A percentile compares a stretch with the other conserved stretches of the same genome.
These are phyloP conservation scores for Auriscalpium vulgare DNA, from an alignment of 768 basidiomycete species.

Conservation along the genomic window DNA sequence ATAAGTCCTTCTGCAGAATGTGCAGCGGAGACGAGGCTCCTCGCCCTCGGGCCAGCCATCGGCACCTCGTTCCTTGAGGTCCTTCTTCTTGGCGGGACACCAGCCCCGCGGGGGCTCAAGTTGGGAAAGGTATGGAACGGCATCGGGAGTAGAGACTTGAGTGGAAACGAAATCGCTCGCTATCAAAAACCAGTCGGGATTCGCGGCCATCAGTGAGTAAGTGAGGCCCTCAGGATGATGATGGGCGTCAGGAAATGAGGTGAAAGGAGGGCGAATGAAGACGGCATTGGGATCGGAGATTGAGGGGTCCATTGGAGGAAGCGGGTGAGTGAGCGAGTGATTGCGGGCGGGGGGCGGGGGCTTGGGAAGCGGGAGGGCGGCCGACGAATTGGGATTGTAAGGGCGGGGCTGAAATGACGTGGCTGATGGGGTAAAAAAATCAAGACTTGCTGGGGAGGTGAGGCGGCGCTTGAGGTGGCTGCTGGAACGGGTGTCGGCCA, in stretches of 20 bases:
- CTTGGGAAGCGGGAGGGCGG: slow-evolving; percentile 8
- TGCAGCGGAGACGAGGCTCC: slow-evolving; percentile 73
- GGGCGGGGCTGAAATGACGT: slow-evolving; percentile 60
- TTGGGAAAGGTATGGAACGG: slow-evolving; percentile 65
- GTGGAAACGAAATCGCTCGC: slow-evolving; percentile 52
- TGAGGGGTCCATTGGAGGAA: slow-evolving; percentile 43
- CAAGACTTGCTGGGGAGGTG: slow-evolving; percentile 36
- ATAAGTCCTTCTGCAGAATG: slow-evolving; percentile 77
- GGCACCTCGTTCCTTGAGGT: slow-evolving; percentile 56
- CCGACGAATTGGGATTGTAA: slow-evolving; percentile 36
- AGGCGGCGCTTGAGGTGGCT: slow-evolving; percentile 38
- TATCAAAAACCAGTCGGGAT: slow-evolving; percentile 76
- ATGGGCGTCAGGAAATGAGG: slow-evolving; percentile 53
- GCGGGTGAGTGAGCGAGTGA: slow-evolving; percentile 14
- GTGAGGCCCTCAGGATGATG: slow-evolving; percentile 58
- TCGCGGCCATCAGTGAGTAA: slow-evolving; percentile 64
- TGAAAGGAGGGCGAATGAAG: slow-evolving; percentile 73
- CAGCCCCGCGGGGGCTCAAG: slow-evolving; percentile 81
- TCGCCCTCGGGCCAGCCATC: slow-evolving; percentile 78
- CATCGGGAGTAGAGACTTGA: slow-evolving; percentile 36
- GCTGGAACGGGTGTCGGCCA: slow-evolving; percentile 9
- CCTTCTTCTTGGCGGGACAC: slow-evolving; percentile 82
- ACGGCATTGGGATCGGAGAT: slow-evolving; percentile 55
- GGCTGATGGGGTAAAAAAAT: slow-evolving; percentile 58
- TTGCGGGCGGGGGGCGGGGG: slow-evolving; percentile 8